phyloP scores from a whole-genome alignment of 139 green algal species.

The Mesotaenium endlicherianum region DNA sequence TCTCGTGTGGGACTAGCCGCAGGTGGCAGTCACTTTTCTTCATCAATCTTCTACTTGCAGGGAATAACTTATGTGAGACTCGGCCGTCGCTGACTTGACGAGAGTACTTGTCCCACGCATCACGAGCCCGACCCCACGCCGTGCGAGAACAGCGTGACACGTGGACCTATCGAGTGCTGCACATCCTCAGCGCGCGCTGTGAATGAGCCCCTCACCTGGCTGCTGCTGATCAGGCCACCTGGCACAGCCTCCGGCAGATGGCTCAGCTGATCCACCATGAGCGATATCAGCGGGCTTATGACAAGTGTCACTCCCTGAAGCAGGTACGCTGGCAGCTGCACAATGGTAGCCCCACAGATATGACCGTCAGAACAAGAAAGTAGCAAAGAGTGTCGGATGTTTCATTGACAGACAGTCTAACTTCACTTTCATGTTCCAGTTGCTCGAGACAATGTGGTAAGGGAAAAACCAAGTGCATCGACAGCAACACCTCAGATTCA shows the following conservation, averaged over 20 bases:
- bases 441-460: no score
- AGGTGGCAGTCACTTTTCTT: no score
- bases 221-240: conserved; percentile 72
- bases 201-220: conserved; percentile 47
- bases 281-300: conserved; percentile 83
- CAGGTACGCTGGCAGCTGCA: conserved; percentile 77
- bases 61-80: no score
- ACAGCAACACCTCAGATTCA: no score
- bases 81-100: background rate
- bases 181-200: background rate
- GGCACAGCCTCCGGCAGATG: conserved; percentile 71
- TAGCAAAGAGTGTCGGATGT: no score
- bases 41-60: no score
- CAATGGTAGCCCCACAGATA: no score
- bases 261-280: conserved; percentile 88
- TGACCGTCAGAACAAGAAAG: background rate
- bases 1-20: no score
- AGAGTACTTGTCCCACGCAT: background rate
- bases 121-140: background rate
- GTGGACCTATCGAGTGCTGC: background rate
- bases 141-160: background rate
- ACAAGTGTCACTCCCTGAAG: conserved; percentile 72
- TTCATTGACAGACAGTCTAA: no score
- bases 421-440: no score
- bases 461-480: no score